Base-by-base conservation (phyloP, 1,284 basidiomycete species). In the Fomitopsis palustris region DNA sequence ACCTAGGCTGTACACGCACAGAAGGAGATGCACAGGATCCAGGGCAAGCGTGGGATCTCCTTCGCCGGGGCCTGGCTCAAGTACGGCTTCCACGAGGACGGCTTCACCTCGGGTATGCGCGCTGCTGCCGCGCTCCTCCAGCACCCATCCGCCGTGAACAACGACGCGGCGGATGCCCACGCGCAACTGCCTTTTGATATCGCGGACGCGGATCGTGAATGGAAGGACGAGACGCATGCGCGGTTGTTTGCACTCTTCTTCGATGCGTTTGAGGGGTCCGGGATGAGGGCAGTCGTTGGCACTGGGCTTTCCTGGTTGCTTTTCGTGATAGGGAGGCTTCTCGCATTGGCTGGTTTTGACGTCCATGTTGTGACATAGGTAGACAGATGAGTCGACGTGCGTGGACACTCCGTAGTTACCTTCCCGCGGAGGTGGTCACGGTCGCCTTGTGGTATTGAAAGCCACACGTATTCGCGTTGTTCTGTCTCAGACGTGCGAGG, bases 21-120 rank as follows among this genome's bases (percentile, higher is more conserved):
- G 66, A 65, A 69, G 4, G 71, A 77, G 38, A 81, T 92, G 66
- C 64, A 66, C 29, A 67, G 66, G 23, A 90, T 93, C 54, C 91
- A 93, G 72, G 84, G 85, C 65, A 79, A 69, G 21, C 80, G 86
- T 9, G 81, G 83, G 1, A 81, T 93, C 58, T 82, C 84, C 17
- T 94, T 84, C 69, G 88, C 85, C 1, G 90, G 90, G n/a, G 92
- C 91, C 6, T 94, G 89, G 80, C 81, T 87, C 49, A 83, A 85
- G 57, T 92, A 92, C 65, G 91, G 84, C 29, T 89, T 91, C 75
- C 90, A 93, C 73, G 90, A 93, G 74, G 91, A 93, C 67, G 91
- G 89, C 3, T 93, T 93, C 73, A 82, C 88, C 0, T 84, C 83
- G 1, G 85, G 86, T 2, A 70, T 88, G 17, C 75, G 72, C 53